Conservation (phyloP, 2,329 filamentous ascomycete genomes). For the Pseudogymnoascus verrucosus region DNA sequence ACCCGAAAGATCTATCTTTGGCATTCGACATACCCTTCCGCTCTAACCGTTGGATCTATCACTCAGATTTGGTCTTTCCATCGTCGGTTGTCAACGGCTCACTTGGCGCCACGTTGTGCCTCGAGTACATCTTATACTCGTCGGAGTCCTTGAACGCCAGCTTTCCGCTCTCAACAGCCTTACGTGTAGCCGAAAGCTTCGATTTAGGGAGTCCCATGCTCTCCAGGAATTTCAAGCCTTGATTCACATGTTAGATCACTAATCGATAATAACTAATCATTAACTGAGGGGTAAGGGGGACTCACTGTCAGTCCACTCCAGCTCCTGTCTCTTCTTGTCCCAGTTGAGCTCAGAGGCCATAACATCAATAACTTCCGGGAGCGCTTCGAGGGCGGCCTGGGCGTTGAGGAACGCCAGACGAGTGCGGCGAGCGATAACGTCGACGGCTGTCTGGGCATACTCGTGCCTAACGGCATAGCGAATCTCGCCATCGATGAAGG, state of each 20-base stretch:
- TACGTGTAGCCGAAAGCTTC: conserved; percentile 48
- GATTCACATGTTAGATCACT: conserved; percentile 8
- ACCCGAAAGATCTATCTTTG: background rate
- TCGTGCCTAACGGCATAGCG: conserved; percentile 79
- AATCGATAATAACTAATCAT: conserved; percentile 7
- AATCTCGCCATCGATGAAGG: conserved; percentile 82
- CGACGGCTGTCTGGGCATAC: conserved; percentile 79
- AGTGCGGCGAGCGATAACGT: conserved; percentile 74
- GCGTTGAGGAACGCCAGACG: conserved; percentile 81
- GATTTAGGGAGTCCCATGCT: conserved; percentile 59
- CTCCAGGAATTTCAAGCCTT: conserved; percentile 52
- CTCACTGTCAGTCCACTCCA: conserved; percentile 65
- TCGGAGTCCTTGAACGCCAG: conserved; percentile 48
- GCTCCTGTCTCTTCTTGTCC: conserved; percentile 59
- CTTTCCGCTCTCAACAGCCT: conserved; percentile 53
- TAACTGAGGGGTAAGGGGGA: conserved; percentile 8
- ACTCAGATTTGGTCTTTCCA: background rate
- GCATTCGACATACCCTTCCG: background rate
- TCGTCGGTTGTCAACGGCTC: conserved; percentile 13
- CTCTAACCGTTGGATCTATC: background rate
- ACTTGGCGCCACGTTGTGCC: conserved; percentile 47
- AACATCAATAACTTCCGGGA: conserved; percentile 75
- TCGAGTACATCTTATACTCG: conserved; percentile 56
- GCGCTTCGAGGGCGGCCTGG: conserved; percentile 73
- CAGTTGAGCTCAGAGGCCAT: conserved; percentile 77